Conservation (phyloP, 768 basidiomycete genomes). For the Tricholoma bakamatsutake region DNA sequence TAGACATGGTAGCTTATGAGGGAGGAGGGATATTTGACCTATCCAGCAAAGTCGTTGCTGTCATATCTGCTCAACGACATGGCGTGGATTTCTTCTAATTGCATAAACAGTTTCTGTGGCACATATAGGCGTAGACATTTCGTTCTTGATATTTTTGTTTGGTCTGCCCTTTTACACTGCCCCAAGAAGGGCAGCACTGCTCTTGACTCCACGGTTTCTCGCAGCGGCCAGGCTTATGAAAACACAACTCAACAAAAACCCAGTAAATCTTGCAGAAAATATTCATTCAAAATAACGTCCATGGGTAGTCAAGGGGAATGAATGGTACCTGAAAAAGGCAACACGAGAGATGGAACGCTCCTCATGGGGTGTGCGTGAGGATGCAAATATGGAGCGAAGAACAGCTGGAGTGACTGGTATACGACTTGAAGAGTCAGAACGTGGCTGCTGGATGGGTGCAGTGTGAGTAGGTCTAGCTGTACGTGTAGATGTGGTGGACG, state of each 20-base stretch:
- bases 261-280: conserved; percentile 54
- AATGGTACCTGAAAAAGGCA: conserved; percentile 74
- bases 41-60: conserved; percentile 48
- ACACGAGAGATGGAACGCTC: conserved; percentile 80
- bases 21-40: conserved; percentile 55
- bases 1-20: conserved; percentile 56
- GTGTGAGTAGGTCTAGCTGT: conserved; percentile 33
- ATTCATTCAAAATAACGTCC: neutral
- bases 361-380: conserved; percentile 74
- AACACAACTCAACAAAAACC: conserved; percentile 77
- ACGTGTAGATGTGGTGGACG: conserved; percentile 45
- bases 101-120: neutral
- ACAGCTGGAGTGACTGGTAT: conserved; percentile 84
- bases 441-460: conserved; percentile 29
- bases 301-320: neutral
- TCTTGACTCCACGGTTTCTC: conserved; percentile 61
- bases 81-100: conserved; percentile 46
- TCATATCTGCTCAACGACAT: conserved; percentile 46
- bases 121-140: conserved; percentile 2
- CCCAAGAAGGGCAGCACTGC: conserved; percentile 61
- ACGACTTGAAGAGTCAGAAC: conserved; percentile 45
- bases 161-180: conserved; percentile 36
- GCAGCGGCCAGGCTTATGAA: conserved; percentile 74
- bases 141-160: conserved; percentile 31
- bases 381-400: conserved; percentile 79